A percentile compares a stretch with the other conserved stretches of the same genome.
These are phyloP conservation scores for Beauveria pseudobassiana DNA, from an alignment of 2,329 filamentous ascomycete genomes.

Conservation along the genomic window DNA sequence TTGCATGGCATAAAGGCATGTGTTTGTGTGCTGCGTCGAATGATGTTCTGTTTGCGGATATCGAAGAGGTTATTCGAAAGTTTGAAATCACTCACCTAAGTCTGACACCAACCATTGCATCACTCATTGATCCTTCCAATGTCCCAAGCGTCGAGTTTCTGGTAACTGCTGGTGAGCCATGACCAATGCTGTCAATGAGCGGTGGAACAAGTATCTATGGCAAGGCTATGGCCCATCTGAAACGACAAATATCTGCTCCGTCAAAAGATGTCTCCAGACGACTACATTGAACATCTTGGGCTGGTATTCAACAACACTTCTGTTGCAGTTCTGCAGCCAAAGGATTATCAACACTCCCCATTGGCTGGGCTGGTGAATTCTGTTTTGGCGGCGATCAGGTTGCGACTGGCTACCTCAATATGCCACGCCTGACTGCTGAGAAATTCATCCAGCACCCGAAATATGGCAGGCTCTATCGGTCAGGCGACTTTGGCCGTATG, in stretches of 20 bases:
- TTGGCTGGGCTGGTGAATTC: conserved; percentile 71
- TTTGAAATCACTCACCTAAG: conserved; percentile 71
- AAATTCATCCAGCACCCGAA: conserved; percentile 63
- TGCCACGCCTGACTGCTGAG: conserved; percentile 50
- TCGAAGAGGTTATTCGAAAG: conserved; percentile 58
- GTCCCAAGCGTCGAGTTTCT: conserved; percentile 68
- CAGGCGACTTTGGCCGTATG: conserved; percentile 75
- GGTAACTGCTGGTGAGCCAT: conserved; percentile 75
- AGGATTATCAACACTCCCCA: conserved; percentile 48
- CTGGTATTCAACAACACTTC: conserved; percentile 69
- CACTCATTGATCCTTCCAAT: conserved; percentile 59
- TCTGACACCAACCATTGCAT: conserved; percentile 77
- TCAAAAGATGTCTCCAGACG: conserved; percentile 53
- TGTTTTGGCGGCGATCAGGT: conserved; percentile 85
- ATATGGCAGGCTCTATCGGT: conserved; percentile 71
- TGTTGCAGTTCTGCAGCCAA: conserved; percentile 50
- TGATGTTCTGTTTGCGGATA: conserved; percentile 64
- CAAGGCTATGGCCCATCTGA: conserved; percentile 82
- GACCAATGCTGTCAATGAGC: conserved; percentile 60
- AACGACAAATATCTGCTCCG: conserved; percentile 80
- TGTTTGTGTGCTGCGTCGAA: conserved; percentile 70
- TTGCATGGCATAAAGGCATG: conserved; percentile 71
- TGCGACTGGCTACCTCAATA: conserved; percentile 64
- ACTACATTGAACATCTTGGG: conserved; percentile 71
- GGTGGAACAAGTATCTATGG: conserved; percentile 64